These are phyloP conservation scores for Boletus sp. DNA, from an alignment of 768 basidiomycete species.

Conservation along the genomic window DNA sequence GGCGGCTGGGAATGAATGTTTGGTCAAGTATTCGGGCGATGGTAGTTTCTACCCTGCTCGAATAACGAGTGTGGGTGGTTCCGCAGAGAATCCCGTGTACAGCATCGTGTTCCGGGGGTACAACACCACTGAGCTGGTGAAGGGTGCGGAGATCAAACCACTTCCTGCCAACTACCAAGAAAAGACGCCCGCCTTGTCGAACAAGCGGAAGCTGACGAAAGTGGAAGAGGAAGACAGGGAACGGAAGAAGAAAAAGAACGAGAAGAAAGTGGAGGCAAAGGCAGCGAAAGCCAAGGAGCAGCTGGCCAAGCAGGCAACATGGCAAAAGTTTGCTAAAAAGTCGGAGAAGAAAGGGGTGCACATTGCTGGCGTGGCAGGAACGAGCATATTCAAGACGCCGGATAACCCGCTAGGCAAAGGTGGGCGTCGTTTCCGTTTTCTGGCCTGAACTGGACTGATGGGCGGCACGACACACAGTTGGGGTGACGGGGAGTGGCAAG, in stretches of 20 bases:
- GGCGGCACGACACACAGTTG: conserved; percentile 47
- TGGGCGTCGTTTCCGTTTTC: conserved; percentile 35
- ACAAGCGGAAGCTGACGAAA: conserved; percentile 76
- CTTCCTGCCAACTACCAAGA: conserved; percentile 58
- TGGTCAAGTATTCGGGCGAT: conserved; percentile 84
- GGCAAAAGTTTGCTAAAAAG: conserved; percentile 97
- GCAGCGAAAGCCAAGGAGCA: conserved; percentile 90
- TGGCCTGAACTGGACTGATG: conserved; percentile 15
- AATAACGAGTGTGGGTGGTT: conserved; percentile 80
- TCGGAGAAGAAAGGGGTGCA: conserved; percentile 88
- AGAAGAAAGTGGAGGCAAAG: conserved; percentile 83
- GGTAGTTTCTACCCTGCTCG: conserved; percentile 86
- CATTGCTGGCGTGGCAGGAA: conserved; percentile 84
- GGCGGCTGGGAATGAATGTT: conserved; percentile 80
- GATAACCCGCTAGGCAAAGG: conserved; percentile 88
- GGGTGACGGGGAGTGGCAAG: conserved; percentile 88
- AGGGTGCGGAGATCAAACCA: conserved; percentile 64
- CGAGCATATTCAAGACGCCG: conserved; percentile 92
- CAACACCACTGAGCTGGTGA: conserved; percentile 85
- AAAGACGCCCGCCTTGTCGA: conserved; percentile 37
- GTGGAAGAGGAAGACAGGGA: conserved; percentile 87
- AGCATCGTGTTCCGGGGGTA: conserved; percentile 90
- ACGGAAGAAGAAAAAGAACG: conserved; percentile 90
- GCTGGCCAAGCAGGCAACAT: conserved; percentile 73
- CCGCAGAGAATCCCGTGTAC: conserved; percentile 78